Evolutionary conservation across 352 stramenopile genomes (phyloP).

Genomic region (Globisporangium spinosum): DNA sequence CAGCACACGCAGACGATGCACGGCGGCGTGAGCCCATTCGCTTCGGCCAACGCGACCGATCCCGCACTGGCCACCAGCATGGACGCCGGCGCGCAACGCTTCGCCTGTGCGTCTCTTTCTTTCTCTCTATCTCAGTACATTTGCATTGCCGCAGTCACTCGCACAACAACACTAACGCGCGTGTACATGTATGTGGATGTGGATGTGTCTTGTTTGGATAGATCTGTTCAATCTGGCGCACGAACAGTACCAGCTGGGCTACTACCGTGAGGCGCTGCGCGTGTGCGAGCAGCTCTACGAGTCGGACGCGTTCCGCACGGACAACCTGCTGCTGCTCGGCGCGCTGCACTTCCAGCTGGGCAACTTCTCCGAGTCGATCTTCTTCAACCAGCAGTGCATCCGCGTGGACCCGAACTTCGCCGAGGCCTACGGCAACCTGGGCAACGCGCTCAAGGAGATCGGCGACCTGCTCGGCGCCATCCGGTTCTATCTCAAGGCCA

Average conservation of each 20-base stretch:
- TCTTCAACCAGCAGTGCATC: constrained; percentile 95
- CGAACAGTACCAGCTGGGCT: constrained; percentile 84
- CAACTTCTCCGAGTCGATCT: constrained; percentile 91
- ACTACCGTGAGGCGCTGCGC: constrained; percentile 81
- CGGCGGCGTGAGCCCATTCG: constrained; percentile 11
- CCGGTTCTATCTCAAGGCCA: constrained; percentile 92
- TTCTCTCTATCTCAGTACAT: constrained; percentile 6
- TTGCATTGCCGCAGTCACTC: constrained; percentile 10
- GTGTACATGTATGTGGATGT: not conserved
- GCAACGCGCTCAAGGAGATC: constrained; percentile 94
- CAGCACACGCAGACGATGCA: constrained; percentile 9
- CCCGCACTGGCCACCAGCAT: constrained; percentile 14
- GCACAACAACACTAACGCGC: not conserved
- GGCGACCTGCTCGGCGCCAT: constrained; percentile 87
- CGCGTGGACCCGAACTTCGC: constrained; percentile 89
- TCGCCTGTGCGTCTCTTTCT: constrained; percentile 50
- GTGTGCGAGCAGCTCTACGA: constrained; percentile 90
- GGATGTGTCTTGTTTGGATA: constrained; percentile 12
- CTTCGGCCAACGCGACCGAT: constrained; percentile 6
- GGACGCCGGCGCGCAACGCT: constrained; percentile 55
- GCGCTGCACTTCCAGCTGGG: constrained; percentile 93
- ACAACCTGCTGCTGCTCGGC: constrained; percentile 92
- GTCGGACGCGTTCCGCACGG: constrained; percentile 78
- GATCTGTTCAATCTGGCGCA: constrained; percentile 78
- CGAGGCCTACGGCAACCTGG: constrained; percentile 92